Base-by-base conservation (phyloP, 306 rosid species). In the Herpetospermum pedunculosum region DNA sequence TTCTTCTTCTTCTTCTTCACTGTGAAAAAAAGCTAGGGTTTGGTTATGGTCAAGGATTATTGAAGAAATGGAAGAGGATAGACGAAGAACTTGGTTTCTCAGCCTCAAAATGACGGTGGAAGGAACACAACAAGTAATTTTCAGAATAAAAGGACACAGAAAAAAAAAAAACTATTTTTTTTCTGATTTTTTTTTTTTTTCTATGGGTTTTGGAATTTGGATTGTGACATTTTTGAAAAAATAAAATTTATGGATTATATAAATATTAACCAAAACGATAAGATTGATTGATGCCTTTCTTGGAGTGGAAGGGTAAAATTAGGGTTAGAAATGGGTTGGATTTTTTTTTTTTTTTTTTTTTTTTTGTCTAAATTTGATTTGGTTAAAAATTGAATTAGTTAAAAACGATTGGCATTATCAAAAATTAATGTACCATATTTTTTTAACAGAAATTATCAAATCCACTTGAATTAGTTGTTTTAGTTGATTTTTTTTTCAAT, bases 61-160 rank as follows among this genome's bases (percentile, higher is more conserved):
- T 44, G 54, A 25, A 68, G 73, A 43, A 43, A 68, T 15, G 23
- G 73, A 44, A 68, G 73, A 65, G 73, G 73, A 68, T 68, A 43
- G 73, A 68, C 25, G 14, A 68, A 29, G 13, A 68, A 44, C 44
- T 62, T 64, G 29, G 18, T 64, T 64, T 64, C 49, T 64, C 73
- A 67, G 72, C 72, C 72, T 67, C 47, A 41, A 68, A 65, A 32
- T 12, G 72, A 65, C 72, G 72, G 72, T 65, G 50, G 72, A 65
- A 58, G 50, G 72, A 65, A 58, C 65, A 29, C 21, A 59, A 59
- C 67, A 58, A 67, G 73, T 68, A 68, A 68, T 41, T 68, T 68
- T 44, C 54, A 68, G 12, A 68, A 68, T 41, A 6, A 68, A 25
- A 26, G 49, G 13, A 21, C 19, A 6, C n/a, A n/a, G n/a, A n/a